Conservation (phyloP, 2,329 filamentous ascomycete genomes). For the Didymella keratinophila region DNA sequence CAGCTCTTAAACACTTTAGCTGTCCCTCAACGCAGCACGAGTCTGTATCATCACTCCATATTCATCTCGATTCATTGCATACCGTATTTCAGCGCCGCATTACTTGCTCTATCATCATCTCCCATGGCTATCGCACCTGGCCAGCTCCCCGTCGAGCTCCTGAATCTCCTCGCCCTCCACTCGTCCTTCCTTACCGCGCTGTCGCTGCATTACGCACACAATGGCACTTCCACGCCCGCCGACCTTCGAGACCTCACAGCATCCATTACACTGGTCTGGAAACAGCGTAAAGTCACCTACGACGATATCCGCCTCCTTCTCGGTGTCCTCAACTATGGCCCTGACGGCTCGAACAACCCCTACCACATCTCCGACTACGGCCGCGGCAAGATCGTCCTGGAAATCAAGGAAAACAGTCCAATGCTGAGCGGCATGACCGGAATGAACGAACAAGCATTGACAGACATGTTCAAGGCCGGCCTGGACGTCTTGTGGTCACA, state of each 20-base stretch:
- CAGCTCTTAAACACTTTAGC: slow-evolving; percentile 36
- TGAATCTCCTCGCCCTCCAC: slow-evolving; percentile 56
- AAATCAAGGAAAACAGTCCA: slow-evolving; percentile 45
- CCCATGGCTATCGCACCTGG: slow-evolving; percentile 43
- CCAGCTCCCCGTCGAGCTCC: slow-evolving; percentile 52
- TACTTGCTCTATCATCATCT: slow-evolving; percentile 28
- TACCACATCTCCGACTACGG: slow-evolving; percentile 56
- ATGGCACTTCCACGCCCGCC: slow-evolving; percentile 55
- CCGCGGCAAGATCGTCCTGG: slow-evolving; percentile 53
- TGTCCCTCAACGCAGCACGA: slow-evolving; percentile 22
- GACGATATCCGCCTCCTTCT: slow-evolving; percentile 58
- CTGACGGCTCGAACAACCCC: slow-evolving; percentile 40
- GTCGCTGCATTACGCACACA: slow-evolving; percentile 59
- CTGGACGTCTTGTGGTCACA: slow-evolving; percentile 57
- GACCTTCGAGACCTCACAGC: slow-evolving; percentile 52
- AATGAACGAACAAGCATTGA: slow-evolving; percentile 58
- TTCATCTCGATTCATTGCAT: slow-evolving; percentile 15
- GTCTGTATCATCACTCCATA: slow-evolving; percentile 21
- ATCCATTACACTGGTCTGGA: slow-evolving; percentile 55
- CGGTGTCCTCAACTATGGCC: slow-evolving; percentile 49
- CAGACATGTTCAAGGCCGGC: slow-evolving; percentile 59
- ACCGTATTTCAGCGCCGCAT: slow-evolving; percentile 29
- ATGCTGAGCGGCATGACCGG: slow-evolving; percentile 38
- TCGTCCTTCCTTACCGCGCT: slow-evolving; percentile 59
- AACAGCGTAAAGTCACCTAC: slow-evolving; percentile 55